These are phyloP conservation scores for Scenedesmus sp. DNA, from an alignment of 163 green algal species.

Conservation along the genomic window DNA sequence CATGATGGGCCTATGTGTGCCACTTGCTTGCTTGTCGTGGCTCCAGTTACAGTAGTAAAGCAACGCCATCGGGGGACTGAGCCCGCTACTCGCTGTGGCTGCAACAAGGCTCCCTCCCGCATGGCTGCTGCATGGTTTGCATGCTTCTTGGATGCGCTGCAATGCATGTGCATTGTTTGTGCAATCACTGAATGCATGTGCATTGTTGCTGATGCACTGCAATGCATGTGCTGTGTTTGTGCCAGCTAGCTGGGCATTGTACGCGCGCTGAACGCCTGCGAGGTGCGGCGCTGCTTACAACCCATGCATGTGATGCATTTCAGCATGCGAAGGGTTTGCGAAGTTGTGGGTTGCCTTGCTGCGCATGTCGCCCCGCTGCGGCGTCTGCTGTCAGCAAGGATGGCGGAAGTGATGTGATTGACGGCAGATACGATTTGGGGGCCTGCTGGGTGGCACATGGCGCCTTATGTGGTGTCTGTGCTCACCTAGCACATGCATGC, in stretches of 20 bases:
- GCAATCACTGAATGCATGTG: too few species aligned
- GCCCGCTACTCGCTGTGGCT: neutral
- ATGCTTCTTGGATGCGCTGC: neutral
- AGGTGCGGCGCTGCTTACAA: neutral
- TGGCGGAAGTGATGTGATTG: neutral
- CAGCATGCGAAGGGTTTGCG: neutral
- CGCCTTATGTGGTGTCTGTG: neutral
- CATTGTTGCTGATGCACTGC: neutral
- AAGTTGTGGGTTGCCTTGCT: neutral
- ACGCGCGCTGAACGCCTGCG: too few species aligned
- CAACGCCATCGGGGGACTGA: neutral
- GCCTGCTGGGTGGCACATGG: neutral
- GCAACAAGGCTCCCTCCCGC: neutral
- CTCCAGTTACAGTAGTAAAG: neutral
- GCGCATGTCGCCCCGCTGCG: neutral
- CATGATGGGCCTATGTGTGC: neutral
- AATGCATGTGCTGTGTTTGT: neutral
- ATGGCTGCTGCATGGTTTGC: neutral
- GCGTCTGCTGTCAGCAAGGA: neutral
- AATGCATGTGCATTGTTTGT: neutral
- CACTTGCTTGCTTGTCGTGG: neutral
- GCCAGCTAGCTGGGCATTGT: too few species aligned
- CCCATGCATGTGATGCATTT: neutral
- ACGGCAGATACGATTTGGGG: neutral
- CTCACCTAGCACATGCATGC: neutral